A percentile compares a stretch with the other conserved stretches of the same genome.
phyloP scores from a whole-genome alignment of 176 grass and related monocot genomes.

The Urochloa ruziziensis region DNA sequence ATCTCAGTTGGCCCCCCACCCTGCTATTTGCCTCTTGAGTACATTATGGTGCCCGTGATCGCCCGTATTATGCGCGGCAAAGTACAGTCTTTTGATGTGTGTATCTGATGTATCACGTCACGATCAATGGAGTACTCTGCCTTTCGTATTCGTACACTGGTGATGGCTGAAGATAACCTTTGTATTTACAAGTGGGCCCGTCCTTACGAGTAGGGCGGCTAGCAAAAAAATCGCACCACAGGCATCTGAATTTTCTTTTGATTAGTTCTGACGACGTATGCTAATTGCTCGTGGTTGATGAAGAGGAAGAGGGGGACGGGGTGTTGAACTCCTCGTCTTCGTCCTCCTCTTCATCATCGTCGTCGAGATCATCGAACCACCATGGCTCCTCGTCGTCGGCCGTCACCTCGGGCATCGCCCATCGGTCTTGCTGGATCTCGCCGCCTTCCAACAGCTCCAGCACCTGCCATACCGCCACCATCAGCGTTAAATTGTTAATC shows the following conservation, averaged over 20 bases:
- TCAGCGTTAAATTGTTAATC: not conserved
- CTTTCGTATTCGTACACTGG: not conserved
- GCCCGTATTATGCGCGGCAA: not conserved
- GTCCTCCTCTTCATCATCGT: constrained; percentile 21
- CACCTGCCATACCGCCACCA: constrained; percentile 48
- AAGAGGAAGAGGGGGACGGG: constrained; percentile 40
- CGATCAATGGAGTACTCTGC: not conserved
- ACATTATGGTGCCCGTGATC: not conserved
- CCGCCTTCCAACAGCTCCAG: constrained; percentile 72
- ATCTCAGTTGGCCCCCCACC: not conserved
- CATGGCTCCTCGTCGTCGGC: constrained; percentile 48
- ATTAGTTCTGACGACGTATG: too few species aligned
- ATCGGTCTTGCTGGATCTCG: constrained; percentile 71
- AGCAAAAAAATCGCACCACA: constrained; percentile 17
- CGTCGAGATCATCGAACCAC: constrained; percentile 66
- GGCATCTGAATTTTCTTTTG: not conserved
- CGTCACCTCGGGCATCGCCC: constrained; percentile 59
- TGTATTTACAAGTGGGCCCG: constrained; percentile 28
- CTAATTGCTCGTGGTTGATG: constrained; percentile 49
- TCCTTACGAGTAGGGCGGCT: not conserved
- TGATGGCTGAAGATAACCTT: not conserved
- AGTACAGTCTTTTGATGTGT: constrained; percentile 6
- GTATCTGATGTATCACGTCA: not conserved
- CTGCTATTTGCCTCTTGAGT: not conserved
- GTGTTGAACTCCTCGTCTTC: constrained; percentile 23